These are phyloP conservation scores for Dalechampia spathulata DNA, from an alignment of 441 rosid species.

Conservation along the genomic window DNA sequence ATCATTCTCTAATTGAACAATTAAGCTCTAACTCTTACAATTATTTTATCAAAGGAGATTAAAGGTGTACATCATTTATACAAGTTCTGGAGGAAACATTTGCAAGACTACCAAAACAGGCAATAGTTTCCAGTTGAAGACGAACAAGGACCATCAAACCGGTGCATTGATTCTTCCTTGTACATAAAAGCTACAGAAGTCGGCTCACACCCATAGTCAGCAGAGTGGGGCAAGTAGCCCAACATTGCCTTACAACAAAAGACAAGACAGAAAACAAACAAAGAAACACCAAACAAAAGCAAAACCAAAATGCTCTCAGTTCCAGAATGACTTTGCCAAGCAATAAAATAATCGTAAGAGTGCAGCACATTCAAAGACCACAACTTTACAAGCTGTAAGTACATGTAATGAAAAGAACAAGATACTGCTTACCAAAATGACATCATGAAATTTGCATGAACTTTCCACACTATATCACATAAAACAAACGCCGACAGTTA, in stretches of 20 bases:
- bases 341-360: slow-evolving; percentile 27
- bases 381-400: slow-evolving; percentile 16
- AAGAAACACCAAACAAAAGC: slow-evolving; percentile 78
- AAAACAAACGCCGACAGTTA: slow-evolving; percentile 48
- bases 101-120: slow-evolving; percentile 66
- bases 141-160: slow-evolving; percentile 79
- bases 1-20: slow-evolving; percentile 12
- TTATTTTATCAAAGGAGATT: slow-evolving; percentile 24
- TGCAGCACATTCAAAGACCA: slow-evolving; percentile 32
- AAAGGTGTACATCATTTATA: slow-evolving; percentile 24
- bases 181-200: slow-evolving; percentile 79
- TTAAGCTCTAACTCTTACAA: too few relatives aligned
- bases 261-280: slow-evolving; percentile 67
- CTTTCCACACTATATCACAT: slow-evolving; percentile 60
- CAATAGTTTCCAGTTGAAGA: slow-evolving; percentile 65
- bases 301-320: slow-evolving; percentile 85
- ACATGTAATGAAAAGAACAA: slow-evolving; percentile 31
- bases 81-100: slow-evolving; percentile 34
- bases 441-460: slow-evolving; percentile 52
- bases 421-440: slow-evolving; percentile 81
- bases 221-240: slow-evolving; percentile 85
- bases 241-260: slow-evolving; percentile 74
- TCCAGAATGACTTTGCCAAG: slow-evolving; percentile 51
- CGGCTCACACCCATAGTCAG: slow-evolving; percentile 89
- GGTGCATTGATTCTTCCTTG: slow-evolving; percentile 78